Percentiles rank a stretch among this genome's conserved stretches.
Evolutionary conservation across 2,329 filamentous ascomycete genomes (phyloP).

Genomic region (Tolypocladium inflatum): DNA sequence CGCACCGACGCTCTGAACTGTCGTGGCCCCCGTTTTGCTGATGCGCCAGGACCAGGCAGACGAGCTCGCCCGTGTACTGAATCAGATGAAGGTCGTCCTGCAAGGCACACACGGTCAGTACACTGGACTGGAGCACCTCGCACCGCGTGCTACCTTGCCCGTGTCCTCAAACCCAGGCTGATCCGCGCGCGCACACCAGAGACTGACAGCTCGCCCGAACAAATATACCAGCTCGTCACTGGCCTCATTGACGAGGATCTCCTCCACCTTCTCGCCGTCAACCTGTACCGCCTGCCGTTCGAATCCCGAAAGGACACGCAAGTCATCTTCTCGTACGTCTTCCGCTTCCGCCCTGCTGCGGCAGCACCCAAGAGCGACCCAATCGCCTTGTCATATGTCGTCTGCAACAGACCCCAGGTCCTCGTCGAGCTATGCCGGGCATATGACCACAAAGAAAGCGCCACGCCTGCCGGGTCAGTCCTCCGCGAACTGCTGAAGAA

Average conservation of each 20-base stretch:
- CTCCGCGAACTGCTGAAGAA: slow-evolving; percentile 82
- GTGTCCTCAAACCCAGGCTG: neutral
- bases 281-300: slow-evolving; percentile 81
- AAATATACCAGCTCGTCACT: slow-evolving; percentile 77
- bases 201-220: slow-evolving; percentile 74
- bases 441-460: slow-evolving; percentile 84
- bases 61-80: slow-evolving; percentile 75
- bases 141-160: neutral
- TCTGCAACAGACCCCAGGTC: slow-evolving; percentile 77
- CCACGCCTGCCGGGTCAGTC: slow-evolving; percentile 83
- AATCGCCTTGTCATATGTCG: slow-evolving; percentile 78
- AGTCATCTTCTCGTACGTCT: slow-evolving; percentile 89
- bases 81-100: slow-evolving; percentile 85
- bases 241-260: slow-evolving; percentile 84
- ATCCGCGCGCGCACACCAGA: slow-evolving; percentile 41
- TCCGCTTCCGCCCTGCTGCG: slow-evolving; percentile 72
- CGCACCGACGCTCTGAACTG: neutral
- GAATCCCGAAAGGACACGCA: slow-evolving; percentile 94
- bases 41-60: slow-evolving; percentile 52
- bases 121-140: neutral
- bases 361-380: slow-evolving; percentile 63
- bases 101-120: slow-evolving; percentile 81
- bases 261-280: slow-evolving; percentile 71
- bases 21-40: slow-evolving; percentile 6
- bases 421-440: slow-evolving; percentile 81